Evolutionary conservation across 495 filamentous ascomycete genomes (phyloP).

Genomic region (Cairneyella variabilis): DNA sequence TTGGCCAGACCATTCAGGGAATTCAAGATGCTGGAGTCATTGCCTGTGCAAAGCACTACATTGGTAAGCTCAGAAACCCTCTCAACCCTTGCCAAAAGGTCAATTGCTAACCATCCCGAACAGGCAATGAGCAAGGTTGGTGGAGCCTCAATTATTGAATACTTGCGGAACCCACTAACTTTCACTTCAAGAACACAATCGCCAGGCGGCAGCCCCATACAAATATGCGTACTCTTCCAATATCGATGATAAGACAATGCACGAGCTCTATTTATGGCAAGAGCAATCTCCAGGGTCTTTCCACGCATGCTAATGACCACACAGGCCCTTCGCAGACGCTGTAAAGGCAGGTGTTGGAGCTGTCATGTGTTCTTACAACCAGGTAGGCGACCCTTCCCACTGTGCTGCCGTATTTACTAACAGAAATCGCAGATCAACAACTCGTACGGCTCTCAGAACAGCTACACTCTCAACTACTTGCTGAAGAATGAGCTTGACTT

Average conservation of each 20-base stretch:
- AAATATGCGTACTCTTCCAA: slow-evolving; percentile 68
- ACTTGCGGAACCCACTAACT: too few relatives aligned
- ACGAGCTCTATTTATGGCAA: slow-evolving; percentile 88
- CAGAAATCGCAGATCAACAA: slow-evolving; percentile 50
- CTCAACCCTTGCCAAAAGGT: too few relatives aligned
- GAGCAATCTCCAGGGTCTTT: slow-evolving; percentile 27
- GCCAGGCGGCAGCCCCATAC: slow-evolving; percentile 60
- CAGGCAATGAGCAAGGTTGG: too few relatives aligned
- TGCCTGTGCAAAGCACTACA: slow-evolving; percentile 80
- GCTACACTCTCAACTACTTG: slow-evolving; percentile 71
- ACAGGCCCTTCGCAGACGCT: slow-evolving; percentile 66
- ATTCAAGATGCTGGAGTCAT: slow-evolving; percentile 80
- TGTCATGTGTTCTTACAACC: slow-evolving; percentile 94
- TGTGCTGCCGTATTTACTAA: neutral
- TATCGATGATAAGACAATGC: slow-evolving; percentile 89
- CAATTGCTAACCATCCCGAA: too few relatives aligned
- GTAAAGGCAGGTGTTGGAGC: slow-evolving; percentile 74
- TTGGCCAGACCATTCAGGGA: slow-evolving; percentile 72
- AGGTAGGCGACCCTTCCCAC: slow-evolving; percentile 29
- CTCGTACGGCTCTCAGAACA: slow-evolving; percentile 66
- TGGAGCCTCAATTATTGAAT: too few relatives aligned
- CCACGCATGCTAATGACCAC: slow-evolving; percentile 23
- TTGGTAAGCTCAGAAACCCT: too few relatives aligned
- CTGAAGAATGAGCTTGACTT: slow-evolving; percentile 91
- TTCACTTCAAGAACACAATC: slow-evolving; percentile 86